phyloP scores from a whole-genome alignment of 176 grass and related monocot genomes.

The Saccharum officinarum region DNA sequence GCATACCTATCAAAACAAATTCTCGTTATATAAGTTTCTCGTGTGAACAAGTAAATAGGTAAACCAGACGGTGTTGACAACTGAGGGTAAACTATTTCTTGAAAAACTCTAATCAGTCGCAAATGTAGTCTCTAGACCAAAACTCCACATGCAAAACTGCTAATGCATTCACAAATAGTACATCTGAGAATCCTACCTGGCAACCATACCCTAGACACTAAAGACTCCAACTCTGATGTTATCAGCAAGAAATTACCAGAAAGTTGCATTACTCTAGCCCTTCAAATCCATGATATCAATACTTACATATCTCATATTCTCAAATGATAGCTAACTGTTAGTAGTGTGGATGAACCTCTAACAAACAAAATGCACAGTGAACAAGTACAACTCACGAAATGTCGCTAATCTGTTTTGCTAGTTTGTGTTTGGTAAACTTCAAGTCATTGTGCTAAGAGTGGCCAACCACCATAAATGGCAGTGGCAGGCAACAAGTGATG shows the following conservation, averaged over 20 bases:
- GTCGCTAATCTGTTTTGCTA: conserved; percentile 23
- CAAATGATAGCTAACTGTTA: conserved; percentile 14
- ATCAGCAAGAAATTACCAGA: conserved; percentile 3
- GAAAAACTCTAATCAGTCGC: not conserved
- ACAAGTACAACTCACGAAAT: not conserved
- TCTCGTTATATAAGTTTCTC: conserved; percentile 14
- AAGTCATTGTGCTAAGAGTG: conserved; percentile 11
- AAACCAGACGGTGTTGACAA: not conserved
- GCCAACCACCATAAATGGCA: not conserved
- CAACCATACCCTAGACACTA: not conserved
- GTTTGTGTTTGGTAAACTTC: conserved; percentile 13
- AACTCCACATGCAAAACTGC: not conserved
- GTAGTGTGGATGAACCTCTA: conserved; percentile 21
- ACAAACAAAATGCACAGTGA: conserved; percentile 9
- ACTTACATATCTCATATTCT: not conserved
- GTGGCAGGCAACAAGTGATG: not conserved
- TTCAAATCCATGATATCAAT: conserved; percentile 19
- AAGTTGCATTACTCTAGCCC: not conserved
- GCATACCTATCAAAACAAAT: conserved; percentile 65
- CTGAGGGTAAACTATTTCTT: conserved; percentile 11
- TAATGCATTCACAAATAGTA: not conserved
- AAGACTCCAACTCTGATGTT: conserved; percentile 7
- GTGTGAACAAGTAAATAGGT: conserved; percentile 14
- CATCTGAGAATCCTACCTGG: conserved; percentile 14
- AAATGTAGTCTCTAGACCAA: conserved; percentile 12